phyloP scores from a whole-genome alignment of 2,329 filamentous ascomycete genomes.

The Trichoderma koningiopsis region DNA sequence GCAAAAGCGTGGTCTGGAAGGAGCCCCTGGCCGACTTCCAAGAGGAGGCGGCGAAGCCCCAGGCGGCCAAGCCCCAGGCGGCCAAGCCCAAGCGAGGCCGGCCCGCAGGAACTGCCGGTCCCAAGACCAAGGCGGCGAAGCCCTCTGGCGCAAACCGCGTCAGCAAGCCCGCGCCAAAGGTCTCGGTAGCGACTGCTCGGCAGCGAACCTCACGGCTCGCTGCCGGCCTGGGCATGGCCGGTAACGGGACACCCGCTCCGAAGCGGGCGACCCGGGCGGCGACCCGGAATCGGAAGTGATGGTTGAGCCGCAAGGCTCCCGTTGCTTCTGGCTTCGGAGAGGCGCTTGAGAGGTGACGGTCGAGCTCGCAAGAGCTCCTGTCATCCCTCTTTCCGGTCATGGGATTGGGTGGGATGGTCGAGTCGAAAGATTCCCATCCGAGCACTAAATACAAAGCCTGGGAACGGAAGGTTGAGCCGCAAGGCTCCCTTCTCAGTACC shows the following conservation, averaged over 20 bases:
- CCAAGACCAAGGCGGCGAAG: slow-evolving; percentile 31
- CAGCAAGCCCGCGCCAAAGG: slow-evolving; percentile 34
- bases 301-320: slow-evolving; percentile 22
- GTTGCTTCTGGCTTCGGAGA: background rate
- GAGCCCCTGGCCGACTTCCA: slow-evolving; percentile 38
- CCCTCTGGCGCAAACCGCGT: slow-evolving; percentile 33
- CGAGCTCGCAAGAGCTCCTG: background rate
- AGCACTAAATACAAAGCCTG: background rate
- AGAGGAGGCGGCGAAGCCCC: slow-evolving; percentile 25
- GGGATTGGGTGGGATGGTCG: slow-evolving; percentile 6
- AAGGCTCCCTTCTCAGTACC: background rate
- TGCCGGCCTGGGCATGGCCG: slow-evolving; percentile 38
- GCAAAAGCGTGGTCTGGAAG: slow-evolving; percentile 41
- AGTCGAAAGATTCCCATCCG: slow-evolving; percentile 4
- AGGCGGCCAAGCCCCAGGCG: slow-evolving; percentile 29
- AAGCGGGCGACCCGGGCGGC: slow-evolving; percentile 39
- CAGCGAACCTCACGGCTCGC: slow-evolving; percentile 37
- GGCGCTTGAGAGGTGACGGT: background rate
- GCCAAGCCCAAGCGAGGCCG: slow-evolving; percentile 34
- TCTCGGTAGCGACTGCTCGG: slow-evolving; percentile 29
- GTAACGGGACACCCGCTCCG: slow-evolving; percentile 39
- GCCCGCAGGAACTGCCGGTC: slow-evolving; percentile 19
- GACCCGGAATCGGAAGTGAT: slow-evolving; percentile 32
- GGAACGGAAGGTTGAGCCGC: slow-evolving; percentile 12
- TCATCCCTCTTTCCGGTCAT: background rate